Percentiles rank a stretch among this genome's conserved stretches.
phyloP scores from a whole-genome alignment of 306 rosid genomes.

The Ammopiptanthus mongolicus region DNA sequence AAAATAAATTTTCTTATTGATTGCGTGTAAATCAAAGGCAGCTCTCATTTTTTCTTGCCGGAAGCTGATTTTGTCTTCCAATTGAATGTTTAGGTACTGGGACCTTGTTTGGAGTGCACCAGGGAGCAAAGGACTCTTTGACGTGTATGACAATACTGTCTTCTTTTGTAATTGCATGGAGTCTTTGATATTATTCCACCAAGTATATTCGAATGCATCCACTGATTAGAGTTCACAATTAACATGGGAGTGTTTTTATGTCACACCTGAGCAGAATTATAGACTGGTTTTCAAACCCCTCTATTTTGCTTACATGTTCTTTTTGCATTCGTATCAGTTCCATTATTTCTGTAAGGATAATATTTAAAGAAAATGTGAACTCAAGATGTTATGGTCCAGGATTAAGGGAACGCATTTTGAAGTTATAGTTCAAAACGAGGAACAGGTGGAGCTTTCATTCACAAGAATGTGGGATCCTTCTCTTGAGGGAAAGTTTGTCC shows the following conservation, averaged over 20 bases:
- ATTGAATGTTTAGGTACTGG: constrained; percentile 78
- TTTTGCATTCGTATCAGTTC: constrained; percentile 4
- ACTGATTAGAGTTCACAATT: neutral
- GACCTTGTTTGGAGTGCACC: constrained; percentile 95
- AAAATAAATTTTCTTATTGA: neutral
- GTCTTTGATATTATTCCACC: neutral
- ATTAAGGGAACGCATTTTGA: constrained; percentile 63
- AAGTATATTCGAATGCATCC: constrained; percentile 6
- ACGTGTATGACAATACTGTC: constrained; percentile 62
- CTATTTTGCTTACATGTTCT: neutral
- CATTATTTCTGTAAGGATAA: constrained; percentile 5
- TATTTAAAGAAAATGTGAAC: constrained; percentile 18
- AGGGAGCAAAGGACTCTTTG: constrained; percentile 79
- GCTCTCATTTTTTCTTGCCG: neutral
- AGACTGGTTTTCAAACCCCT: constrained; percentile 3
- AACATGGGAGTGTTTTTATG: neutral
- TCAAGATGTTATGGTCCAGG: constrained; percentile 51
- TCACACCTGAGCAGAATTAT: neutral
- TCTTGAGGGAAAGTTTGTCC: constrained; percentile 78
- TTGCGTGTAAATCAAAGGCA: constrained; percentile 5
- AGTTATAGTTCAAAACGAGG: constrained; percentile 80
- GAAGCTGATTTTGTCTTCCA: constrained; percentile 28
- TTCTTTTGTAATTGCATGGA: neutral
- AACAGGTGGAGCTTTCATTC: constrained; percentile 85
- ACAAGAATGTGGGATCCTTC: constrained; percentile 83